These are phyloP conservation scores for Venustampulla echinocandica DNA, from an alignment of 495 filamentous ascomycete genomes.

Conservation along the genomic window DNA sequence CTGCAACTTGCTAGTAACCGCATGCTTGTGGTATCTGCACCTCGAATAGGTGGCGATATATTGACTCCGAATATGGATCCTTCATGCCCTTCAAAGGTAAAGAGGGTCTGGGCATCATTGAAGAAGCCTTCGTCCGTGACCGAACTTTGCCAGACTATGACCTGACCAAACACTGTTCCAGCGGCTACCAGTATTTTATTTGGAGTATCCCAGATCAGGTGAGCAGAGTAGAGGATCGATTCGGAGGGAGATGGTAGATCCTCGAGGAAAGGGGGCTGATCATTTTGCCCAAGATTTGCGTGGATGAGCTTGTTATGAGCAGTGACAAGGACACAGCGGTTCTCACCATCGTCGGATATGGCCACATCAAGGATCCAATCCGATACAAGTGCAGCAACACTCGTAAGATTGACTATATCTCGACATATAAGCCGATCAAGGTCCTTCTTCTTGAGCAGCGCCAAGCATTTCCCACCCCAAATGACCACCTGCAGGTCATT, in stretches of 20 bases:
- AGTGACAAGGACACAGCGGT: conserved; percentile 50
- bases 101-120: conserved; percentile 41
- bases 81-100: conserved; percentile 79
- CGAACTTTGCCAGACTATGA: conserved; percentile 76
- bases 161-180: conserved; percentile 89
- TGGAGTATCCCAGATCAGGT: conserved; percentile 49
- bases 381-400: conserved; percentile 31
- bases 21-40: conserved; percentile 26
- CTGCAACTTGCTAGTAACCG: conserved; percentile 83
- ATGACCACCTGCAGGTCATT: conserved; percentile 31
- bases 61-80: conserved; percentile 86
- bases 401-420: conserved; percentile 4
- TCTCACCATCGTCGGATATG: conserved; percentile 32
- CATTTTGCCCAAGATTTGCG: conserved; percentile 19
- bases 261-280: conserved; percentile 22
- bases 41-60: conserved; percentile 54
- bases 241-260: conserved; percentile 59
- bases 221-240: conserved; percentile 82
- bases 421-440: neutral
- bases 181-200: conserved; percentile 65
- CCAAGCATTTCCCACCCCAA: conserved; percentile 44
- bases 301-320: conserved; percentile 71
- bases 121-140: conserved; percentile 15
- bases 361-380: conserved; percentile 85
- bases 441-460: conserved; percentile 5